These are phyloP conservation scores for Graphilbum ipis-grandicollis DNA, from an alignment of 2,329 filamentous ascomycete genomes.

Conservation along the genomic window DNA sequence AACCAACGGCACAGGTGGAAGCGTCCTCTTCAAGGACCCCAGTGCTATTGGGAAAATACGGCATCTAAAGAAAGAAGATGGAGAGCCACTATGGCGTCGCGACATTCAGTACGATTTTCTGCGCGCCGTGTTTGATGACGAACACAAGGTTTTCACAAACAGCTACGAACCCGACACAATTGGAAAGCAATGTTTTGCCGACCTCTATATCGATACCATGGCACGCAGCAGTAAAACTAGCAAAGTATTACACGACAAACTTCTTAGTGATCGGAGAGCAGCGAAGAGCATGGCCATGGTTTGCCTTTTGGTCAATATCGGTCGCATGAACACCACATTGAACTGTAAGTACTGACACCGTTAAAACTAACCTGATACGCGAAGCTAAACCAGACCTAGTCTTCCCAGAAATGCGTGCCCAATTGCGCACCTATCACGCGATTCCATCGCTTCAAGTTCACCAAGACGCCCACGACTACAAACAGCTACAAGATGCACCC, in stretches of 20 bases:
- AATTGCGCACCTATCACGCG: conserved; percentile 91
- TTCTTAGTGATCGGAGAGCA: conserved; percentile 77
- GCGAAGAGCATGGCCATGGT: conserved; percentile 99
- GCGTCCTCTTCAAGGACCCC: conserved; percentile 18
- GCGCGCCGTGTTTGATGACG: conserved; percentile 61
- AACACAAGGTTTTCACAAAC: conserved; percentile 68
- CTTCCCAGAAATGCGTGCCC: conserved; percentile 97
- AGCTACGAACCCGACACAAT: conserved; percentile 51
- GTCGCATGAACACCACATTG: conserved; percentile 95
- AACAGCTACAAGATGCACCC: conserved; percentile 91
- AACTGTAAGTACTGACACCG: conserved; percentile 83
- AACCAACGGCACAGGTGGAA: conserved; percentile 16
- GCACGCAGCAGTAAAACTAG: conserved; percentile 97
- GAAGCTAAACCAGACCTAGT: no score
- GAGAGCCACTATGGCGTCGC: conserved; percentile 69
- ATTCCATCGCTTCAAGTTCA: conserved; percentile 92
- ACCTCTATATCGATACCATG: conserved; percentile 98
- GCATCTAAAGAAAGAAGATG: conserved; percentile 78
- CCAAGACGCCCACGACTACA: conserved; percentile 91
- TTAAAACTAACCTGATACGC: no score
- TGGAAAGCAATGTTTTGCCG: conserved; percentile 67
- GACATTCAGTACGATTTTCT: conserved; percentile 85
- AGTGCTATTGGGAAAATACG: conserved; percentile 50
- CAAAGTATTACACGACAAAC: conserved; percentile 93
- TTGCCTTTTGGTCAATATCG: conserved; percentile 89